These are phyloP conservation scores for Chenopodium album DNA, from an alignment of 148 eudicot genomes.

Conservation along the genomic window DNA sequence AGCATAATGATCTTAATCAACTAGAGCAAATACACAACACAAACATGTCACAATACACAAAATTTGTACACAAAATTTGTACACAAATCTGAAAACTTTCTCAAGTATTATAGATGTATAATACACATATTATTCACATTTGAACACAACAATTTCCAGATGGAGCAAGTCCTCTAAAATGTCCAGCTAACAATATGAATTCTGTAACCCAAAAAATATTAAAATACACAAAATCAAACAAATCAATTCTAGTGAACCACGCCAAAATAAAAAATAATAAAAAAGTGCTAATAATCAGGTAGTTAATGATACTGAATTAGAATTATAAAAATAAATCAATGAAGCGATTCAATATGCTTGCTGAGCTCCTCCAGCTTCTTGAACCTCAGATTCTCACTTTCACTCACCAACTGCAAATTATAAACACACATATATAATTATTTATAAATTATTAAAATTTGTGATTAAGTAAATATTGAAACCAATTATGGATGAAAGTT, in stretches of 20 bases:
- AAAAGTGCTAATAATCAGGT: conserved; percentile 5
- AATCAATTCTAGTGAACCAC: conserved; percentile 18
- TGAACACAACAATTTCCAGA: neutral
- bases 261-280: neutral
- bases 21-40: too few relatives aligned
- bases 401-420: conserved; percentile 43
- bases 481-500: neutral
- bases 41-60: neutral
- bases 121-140: conserved; percentile 7
- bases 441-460: neutral
- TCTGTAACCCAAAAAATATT: neutral
- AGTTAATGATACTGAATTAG: conserved; percentile 16
- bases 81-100: neutral
- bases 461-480: neutral
- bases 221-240: conserved; percentile 22
- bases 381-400: conserved; percentile 58
- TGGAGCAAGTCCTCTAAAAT: neutral
- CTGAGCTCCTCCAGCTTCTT: conserved; percentile 65
- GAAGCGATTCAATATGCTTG: conserved; percentile 53
- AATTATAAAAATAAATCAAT: conserved; percentile 18
- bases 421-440: neutral
- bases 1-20: too few relatives aligned
- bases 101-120: neutral
- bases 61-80: neutral
- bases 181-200: neutral